phyloP scores from a whole-genome alignment of 805 yeast genomes.

The Candida ulmi region DNA sequence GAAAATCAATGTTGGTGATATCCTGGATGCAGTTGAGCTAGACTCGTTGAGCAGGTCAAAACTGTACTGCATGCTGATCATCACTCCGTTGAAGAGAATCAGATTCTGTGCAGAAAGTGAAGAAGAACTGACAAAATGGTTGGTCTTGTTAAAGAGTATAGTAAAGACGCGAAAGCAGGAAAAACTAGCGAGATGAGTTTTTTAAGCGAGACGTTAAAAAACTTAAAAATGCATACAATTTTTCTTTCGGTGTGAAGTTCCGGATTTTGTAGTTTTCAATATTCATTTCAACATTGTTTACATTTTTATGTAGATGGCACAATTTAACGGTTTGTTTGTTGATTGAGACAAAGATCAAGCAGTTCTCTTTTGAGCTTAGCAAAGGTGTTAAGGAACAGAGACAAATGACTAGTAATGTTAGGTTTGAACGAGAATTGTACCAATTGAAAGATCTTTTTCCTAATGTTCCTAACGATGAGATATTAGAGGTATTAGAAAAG shows the following conservation, averaged over 20 bases:
- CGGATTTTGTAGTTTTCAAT: too few species aligned
- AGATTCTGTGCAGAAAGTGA: slow-evolving; percentile 40
- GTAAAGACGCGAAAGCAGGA: slow-evolving; percentile 19
- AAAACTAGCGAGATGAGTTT: too few species aligned
- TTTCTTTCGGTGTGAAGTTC: too few species aligned
- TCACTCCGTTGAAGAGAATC: slow-evolving; percentile 39
- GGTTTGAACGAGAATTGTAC: not conserved
- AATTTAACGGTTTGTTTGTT: too few species aligned
- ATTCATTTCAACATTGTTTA: too few species aligned
- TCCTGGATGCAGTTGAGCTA: slow-evolving; percentile 44
- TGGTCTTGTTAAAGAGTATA: slow-evolving; percentile 37
- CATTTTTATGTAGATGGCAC: too few species aligned
- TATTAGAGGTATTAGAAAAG: slow-evolving; percentile 15
- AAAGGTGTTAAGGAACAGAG: too few species aligned
- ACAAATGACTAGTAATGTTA: not conserved
- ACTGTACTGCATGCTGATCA: slow-evolving; percentile 40
- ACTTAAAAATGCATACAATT: too few species aligned
- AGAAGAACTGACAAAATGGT: slow-evolving; percentile 43
- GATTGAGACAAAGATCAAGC: too few species aligned
- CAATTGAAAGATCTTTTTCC: slow-evolving; percentile 19
- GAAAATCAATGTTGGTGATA: slow-evolving; percentile 27
- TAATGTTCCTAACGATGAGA: slow-evolving; percentile 2
- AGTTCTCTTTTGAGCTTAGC: too few species aligned
- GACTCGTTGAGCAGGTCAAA: slow-evolving; percentile 41
- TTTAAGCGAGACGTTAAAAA: too few species aligned